Evolutionary conservation across 2,329 filamentous ascomycete species (phyloP), one percentile per base, ranked within the genome.

Genomic region (Hortaea sp.): DNA sequence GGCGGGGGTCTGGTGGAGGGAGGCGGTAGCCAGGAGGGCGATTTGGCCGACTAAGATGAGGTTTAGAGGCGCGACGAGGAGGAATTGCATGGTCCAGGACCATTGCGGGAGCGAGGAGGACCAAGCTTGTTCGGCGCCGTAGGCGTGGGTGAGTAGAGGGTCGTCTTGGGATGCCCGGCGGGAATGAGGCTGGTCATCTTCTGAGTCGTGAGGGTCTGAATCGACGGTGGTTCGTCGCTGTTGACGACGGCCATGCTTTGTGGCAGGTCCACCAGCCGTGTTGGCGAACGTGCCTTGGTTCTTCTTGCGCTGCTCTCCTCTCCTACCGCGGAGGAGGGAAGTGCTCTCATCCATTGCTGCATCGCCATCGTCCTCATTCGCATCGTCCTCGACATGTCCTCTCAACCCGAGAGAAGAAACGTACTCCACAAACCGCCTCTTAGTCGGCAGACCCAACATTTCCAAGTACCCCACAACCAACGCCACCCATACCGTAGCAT

Each of bases 11-110:
- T 95, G 89, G 48, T 82, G 74, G 13, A 88, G 72, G 1, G 85
- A 79, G 31, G 82, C 77, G 4, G 82, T 85, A 11, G 87, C 63
- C 9, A 90, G 68, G 3, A 97, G 73, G 1, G 78, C 84, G 28
- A 89, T 73, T 59, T 94, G 88, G 1, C 82, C 86, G 11, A 86
- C 67, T 13, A 97, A 64, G 49, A 92, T 82, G 40, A 95, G 71
- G 41, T 82, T 78, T 44, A 95, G 78, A 0, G 89, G 88, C 0
- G 79, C 85, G 7, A 94, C 69, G 11, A 95, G 62, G 3, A 97
- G 69, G 53, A 95, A 83, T 59, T 98, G 89, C 12, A 94, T 56
- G 38, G 92, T 66, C 92, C 92, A 98, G 12, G 85, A 81, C 84
- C 85, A 95, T 39, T 76, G 78, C 1, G 88, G 87, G 45, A 97